Evolutionary conservation across 345 rosid species (phyloP).

Genomic region (Cardiospermum halicacabum): DNA sequence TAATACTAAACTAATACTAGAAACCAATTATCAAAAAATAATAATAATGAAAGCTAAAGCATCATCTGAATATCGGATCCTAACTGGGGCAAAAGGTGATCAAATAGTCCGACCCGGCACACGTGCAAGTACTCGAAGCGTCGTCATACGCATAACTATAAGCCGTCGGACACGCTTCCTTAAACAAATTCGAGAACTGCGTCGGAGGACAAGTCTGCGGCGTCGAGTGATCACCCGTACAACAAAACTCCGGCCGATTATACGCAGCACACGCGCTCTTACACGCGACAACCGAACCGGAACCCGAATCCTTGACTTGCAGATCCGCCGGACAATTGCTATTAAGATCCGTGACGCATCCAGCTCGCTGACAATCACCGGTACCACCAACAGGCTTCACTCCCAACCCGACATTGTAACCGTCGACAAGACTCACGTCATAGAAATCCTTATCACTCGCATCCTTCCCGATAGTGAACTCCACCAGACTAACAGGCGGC

Average conservation of each 20-base stretch:
- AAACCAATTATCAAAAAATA: background rate
- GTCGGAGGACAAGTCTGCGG: slow-evolving; percentile 79
- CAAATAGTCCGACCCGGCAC: slow-evolving; percentile 65
- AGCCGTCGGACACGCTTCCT: slow-evolving; percentile 81
- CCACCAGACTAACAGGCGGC: slow-evolving; percentile 67
- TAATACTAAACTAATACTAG: background rate
- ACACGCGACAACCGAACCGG: slow-evolving; percentile 65
- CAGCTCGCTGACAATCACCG: slow-evolving; percentile 77
- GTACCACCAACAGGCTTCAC: slow-evolving; percentile 56
- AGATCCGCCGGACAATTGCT: slow-evolving; percentile 60
- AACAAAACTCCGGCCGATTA: slow-evolving; percentile 69
- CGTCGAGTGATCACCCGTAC: slow-evolving; percentile 65
- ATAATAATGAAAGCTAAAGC: background rate
- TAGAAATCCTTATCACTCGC: slow-evolving; percentile 60
- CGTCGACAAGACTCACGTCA: slow-evolving; percentile 92
- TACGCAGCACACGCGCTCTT: slow-evolving; percentile 85
- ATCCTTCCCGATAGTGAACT: slow-evolving; percentile 57
- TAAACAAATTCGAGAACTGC: slow-evolving; percentile 70
- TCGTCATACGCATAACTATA: slow-evolving; percentile 95
- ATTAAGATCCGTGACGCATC: slow-evolving; percentile 70
- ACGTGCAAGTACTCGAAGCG: slow-evolving; percentile 74
- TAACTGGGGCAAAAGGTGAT: slow-evolving; percentile 67
- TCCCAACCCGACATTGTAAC: slow-evolving; percentile 78
- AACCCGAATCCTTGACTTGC: slow-evolving; percentile 33
- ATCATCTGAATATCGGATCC: background rate